Base-by-base conservation (phyloP, 495 filamentous ascomycete species). In the Pseudoneurospora amorphoporcata region DNA sequence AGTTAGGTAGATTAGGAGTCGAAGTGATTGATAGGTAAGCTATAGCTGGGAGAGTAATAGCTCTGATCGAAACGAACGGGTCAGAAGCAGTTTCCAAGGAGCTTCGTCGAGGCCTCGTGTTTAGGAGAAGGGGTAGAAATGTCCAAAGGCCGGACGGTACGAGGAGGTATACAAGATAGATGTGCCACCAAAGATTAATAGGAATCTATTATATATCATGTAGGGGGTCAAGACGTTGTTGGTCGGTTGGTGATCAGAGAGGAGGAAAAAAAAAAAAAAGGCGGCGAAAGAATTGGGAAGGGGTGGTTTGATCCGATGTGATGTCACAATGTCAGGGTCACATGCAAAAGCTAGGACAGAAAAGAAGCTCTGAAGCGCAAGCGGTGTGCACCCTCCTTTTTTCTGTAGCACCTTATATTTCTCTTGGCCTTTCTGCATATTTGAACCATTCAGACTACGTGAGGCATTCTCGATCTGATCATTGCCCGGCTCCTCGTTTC, bases 291-390 rank as follows among this genome's bases (percentile, higher is more conserved):
- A 14, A 16, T 69, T 39, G 73, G 69, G 70, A 71, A 42, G 73
- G 69, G 37, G 58, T 39, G 38, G 53, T 35, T 35, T 61, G 29
- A 35, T 17, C 53, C 29, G 17, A 45, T 58, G 74, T 75, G 74
- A 75, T 73, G 72, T 75, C 74, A 75, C 71, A 16, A 42, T 32
- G 70, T 61, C 23, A 32, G 4, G 23, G 53, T 75, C 74, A 75
- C 74, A 75, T 75, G 74, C 72, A 71, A 73, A 73, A 17, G 53
- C 53, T 35, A 65, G 29, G 29, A 35, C 53, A 35, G 7, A 35
- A 35, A 61, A 61, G 53, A 61, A 65, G 43, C n/a, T 47, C 43
- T 4, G n/a, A 23, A 47, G 43, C 43, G 43, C 43, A 47, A 47
- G 43, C 43, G n/a, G n/a, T 47, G 43, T 47, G 43, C 43, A 47